Evolutionary conservation across 2,329 filamentous ascomycete genomes (phyloP).

Genomic region (Lasiodiplodia sp.): DNA sequence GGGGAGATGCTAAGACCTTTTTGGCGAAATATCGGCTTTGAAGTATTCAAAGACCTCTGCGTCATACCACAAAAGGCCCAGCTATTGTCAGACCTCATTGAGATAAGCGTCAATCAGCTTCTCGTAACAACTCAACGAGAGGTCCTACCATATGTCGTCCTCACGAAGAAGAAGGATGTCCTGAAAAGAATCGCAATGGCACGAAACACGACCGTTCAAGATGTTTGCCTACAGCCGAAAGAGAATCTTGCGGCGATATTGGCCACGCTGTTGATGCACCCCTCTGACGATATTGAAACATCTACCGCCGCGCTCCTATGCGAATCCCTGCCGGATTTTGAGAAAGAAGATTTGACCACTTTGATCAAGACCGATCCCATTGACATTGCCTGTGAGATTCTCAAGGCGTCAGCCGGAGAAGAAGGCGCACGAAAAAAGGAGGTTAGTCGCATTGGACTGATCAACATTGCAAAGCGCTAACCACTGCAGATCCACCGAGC

Average conservation of each 20-base stretch:
- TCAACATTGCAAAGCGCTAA: neutral
- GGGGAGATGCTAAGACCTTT: slow-evolving; percentile 81
- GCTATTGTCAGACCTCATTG: slow-evolving; percentile 80
- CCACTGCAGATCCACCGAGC: slow-evolving; percentile 55
- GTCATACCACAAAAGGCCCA: slow-evolving; percentile 82
- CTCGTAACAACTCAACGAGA: slow-evolving; percentile 78
- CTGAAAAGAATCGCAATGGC: slow-evolving; percentile 83
- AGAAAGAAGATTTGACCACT: slow-evolving; percentile 67
- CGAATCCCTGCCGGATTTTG: slow-evolving; percentile 74
- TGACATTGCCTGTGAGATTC: slow-evolving; percentile 77
- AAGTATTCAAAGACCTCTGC: slow-evolving; percentile 81
- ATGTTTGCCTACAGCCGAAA: slow-evolving; percentile 64
- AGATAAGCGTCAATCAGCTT: slow-evolving; percentile 76
- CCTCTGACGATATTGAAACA: slow-evolving; percentile 69
- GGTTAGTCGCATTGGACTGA: slow-evolving; percentile 55
- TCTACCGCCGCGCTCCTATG: slow-evolving; percentile 73
- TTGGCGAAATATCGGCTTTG: slow-evolving; percentile 84
- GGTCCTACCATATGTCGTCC: slow-evolving; percentile 84
- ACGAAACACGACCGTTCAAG: slow-evolving; percentile 63
- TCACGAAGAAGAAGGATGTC: slow-evolving; percentile 78
- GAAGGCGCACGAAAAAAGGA: slow-evolving; percentile 58
- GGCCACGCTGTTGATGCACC: slow-evolving; percentile 64
- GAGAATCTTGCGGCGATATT: slow-evolving; percentile 65
- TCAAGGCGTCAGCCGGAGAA: slow-evolving; percentile 80
- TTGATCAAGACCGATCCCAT: slow-evolving; percentile 79